Conservation (phyloP, 2,329 filamentous ascomycete genomes). For the Aspergillus phoenicis region DNA sequence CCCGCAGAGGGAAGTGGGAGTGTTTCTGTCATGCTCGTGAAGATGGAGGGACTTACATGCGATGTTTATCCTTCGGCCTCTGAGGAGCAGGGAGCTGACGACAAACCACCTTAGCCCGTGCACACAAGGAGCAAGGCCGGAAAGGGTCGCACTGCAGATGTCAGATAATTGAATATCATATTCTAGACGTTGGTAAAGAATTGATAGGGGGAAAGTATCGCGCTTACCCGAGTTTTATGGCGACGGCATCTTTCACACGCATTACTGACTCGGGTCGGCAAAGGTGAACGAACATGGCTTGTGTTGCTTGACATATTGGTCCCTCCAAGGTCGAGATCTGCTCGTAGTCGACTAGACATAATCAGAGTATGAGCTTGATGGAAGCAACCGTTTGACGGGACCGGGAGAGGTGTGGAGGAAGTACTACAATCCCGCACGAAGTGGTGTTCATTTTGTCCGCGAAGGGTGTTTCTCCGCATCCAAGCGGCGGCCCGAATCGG, state of each 20-base stretch:
- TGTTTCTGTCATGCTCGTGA: background rate
- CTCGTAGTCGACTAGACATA: too few relatives aligned
- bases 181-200: background rate
- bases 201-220: too few relatives aligned
- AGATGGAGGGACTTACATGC: conserved; percentile 15
- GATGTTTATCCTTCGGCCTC: conserved; percentile 8
- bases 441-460: too few relatives aligned
- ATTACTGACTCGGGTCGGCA: conserved; percentile 32
- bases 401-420: too few relatives aligned
- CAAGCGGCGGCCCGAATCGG: too few relatives aligned
- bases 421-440: too few relatives aligned
- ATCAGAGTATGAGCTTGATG: too few relatives aligned
- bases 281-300: too few relatives aligned
- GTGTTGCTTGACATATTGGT: too few relatives aligned
- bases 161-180: background rate
- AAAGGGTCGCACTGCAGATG: conserved; percentile 35
- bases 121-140: conserved; percentile 38
- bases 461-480: too few relatives aligned
- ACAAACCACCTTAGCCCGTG: conserved; percentile 31
- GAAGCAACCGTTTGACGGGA: too few relatives aligned
- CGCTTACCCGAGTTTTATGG: conserved; percentile 34
- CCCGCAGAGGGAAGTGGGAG: background rate
- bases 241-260: conserved; percentile 35
- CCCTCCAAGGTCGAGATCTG: too few relatives aligned
- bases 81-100: conserved; percentile 10